A percentile compares a stretch with the other conserved stretches of the same genome.
Evolutionary conservation across 75 land plant species (phyloP).

Genomic region (Pinus tabuliformis): DNA sequence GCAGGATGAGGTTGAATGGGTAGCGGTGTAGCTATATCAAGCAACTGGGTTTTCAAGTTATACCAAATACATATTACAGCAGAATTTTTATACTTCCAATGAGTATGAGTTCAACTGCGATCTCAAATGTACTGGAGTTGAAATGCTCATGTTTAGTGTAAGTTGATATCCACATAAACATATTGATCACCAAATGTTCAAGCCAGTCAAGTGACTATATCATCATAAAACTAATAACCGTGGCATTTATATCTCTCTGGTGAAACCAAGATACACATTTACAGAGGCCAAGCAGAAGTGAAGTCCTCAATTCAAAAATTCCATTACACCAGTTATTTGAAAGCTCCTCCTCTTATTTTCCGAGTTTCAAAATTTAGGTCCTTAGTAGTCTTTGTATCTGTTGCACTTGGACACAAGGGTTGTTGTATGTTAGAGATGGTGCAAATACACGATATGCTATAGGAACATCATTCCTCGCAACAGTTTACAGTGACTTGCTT

Average conservation of each 20-base stretch:
- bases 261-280: constrained; percentile 21
- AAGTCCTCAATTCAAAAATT: constrained; percentile 41
- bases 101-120: constrained; percentile 72
- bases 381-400: no score
- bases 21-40: constrained; percentile 73
- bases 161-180: background rate
- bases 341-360: no score
- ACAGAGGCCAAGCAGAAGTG: constrained; percentile 17
- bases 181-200: no score
- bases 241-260: constrained; percentile 58
- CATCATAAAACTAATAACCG: no score
- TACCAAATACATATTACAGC: constrained; percentile 5
- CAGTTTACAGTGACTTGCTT: no score
- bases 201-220: no score
- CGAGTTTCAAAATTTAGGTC: no score
- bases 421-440: constrained; percentile 80
- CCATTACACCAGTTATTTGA: constrained; percentile 36
- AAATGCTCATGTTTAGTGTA: constrained; percentile 20
- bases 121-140: constrained; percentile 68
- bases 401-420: constrained; percentile 36
- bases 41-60: constrained; percentile 44
- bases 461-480: no score
- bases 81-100: constrained; percentile 13
- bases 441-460: constrained; percentile 83
- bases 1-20: constrained; percentile 91